Evolutionary conservation across 2,329 filamentous ascomycete species (phyloP).

Genomic region (Ilyonectria robusta): DNA sequence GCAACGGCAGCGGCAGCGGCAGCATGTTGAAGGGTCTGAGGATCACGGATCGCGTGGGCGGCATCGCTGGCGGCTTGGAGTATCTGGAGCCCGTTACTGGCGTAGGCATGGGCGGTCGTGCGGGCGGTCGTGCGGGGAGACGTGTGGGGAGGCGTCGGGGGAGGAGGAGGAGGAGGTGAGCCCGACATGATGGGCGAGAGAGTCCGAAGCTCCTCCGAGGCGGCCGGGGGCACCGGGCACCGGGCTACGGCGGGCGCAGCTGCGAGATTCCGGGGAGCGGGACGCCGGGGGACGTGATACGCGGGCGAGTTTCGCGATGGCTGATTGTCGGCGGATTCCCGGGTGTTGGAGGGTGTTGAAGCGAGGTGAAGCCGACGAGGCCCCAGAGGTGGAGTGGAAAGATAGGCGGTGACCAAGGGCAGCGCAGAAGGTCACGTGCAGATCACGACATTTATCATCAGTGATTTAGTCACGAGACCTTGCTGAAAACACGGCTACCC

Average conservation of each 20-base stretch:
- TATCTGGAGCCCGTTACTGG: conserved; percentile 62
- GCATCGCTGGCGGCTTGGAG: conserved; percentile 62
- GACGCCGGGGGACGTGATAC: conserved; percentile 36
- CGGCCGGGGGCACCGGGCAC: conserved; percentile 34
- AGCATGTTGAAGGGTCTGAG: conserved; percentile 57
- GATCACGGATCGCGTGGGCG: conserved; percentile 57
- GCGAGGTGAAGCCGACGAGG: conserved; percentile 56
- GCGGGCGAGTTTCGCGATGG: conserved; percentile 51
- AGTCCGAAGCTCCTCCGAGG: conserved; percentile 30
- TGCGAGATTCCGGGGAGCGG: conserved; percentile 35
- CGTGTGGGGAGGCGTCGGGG: conserved; percentile 46
- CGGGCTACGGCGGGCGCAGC: conserved; percentile 38
- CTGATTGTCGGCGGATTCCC: conserved; percentile 61
- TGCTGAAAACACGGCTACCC: not conserved
- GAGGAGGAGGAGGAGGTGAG: conserved; percentile 47
- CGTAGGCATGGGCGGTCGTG: conserved; percentile 58
- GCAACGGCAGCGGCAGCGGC: conserved; percentile 55
- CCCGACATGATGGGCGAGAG: conserved; percentile 42
- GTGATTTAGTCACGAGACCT: conserved; percentile 7
- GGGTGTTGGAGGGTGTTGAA: conserved; percentile 55
- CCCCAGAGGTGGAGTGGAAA: conserved; percentile 34
- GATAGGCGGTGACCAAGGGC: conserved; percentile 16
- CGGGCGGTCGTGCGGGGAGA: too few relatives aligned
- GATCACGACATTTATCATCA: not conserved
- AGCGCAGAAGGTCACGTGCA: conserved; percentile 31